Conservation (phyloP, 805 yeast species). For the Yarrowia sp. region DNA sequence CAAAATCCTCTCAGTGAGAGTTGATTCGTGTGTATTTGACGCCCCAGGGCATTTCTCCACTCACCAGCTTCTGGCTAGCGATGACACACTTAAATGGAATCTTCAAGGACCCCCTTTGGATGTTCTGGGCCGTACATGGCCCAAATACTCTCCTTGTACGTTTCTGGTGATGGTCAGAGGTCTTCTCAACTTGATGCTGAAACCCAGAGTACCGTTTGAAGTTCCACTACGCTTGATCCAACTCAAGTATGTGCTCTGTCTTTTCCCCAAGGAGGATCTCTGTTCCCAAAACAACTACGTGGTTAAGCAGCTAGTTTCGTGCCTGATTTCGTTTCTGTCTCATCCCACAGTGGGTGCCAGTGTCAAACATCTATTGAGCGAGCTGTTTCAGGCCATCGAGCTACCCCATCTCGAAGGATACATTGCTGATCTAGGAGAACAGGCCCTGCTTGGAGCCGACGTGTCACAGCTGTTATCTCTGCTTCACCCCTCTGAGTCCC, state of each 20-base stretch:
- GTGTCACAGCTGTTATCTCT: not conserved
- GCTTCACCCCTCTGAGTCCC: not conserved
- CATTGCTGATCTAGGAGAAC: conserved; percentile 5
- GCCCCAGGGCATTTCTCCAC: not conserved
- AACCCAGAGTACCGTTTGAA: not conserved
- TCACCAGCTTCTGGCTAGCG: not conserved
- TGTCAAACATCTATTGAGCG: not conserved
- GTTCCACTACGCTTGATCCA: not conserved
- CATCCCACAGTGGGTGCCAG: not conserved
- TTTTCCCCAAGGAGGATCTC: not conserved
- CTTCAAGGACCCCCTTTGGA: not conserved
- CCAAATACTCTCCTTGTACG: not conserved
- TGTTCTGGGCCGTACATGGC: not conserved
- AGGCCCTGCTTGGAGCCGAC: not conserved
- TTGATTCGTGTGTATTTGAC: not conserved
- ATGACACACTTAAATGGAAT: not conserved
- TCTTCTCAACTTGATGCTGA: not conserved
- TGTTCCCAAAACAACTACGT: not conserved
- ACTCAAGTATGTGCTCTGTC: not conserved
- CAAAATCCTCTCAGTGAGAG: not conserved
- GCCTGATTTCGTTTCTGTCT: not conserved
- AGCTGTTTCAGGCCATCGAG: not conserved
- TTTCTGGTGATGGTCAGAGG: not conserved
- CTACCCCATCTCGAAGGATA: not conserved
- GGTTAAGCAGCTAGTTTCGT: not conserved